Base-by-base conservation (phyloP, 2,329 filamentous ascomycete species). In the Phialocephala subalpina region DNA sequence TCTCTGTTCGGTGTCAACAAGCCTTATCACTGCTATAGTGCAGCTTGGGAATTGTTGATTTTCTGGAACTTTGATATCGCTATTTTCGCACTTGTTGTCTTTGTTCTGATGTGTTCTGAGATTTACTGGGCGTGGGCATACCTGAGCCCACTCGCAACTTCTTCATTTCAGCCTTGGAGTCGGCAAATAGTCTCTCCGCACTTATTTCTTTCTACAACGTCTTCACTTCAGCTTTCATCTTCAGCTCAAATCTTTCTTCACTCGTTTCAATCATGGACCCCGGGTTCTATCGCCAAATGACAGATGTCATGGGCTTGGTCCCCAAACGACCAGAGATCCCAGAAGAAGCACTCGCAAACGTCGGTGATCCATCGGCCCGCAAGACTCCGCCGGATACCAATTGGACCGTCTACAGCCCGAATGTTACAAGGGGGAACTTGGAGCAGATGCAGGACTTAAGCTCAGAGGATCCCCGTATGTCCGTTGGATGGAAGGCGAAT, bases 381-480 rank as follows among this genome's bases (percentile, higher is more conserved):
- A 52, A 65, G 36, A 52, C 14, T 16, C 55, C 42, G 22, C 49
- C 57, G 29, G 56, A 65, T 42, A 56, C 58, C 14, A 63, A 67
- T 55, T 72, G 71, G 69, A 73, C 67, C 1, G 69, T 70, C 20
- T 67, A 68, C 47, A 68, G 66, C 22, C 58, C 65, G 16, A 57
- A 68, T 45, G 63, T 68, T 1, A 40, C 45, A 6, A 47, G 67
- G 52, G 70, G 70, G 7, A 66, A 65, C 42, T 7, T 69, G 18
- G 57, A 62, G 18, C 60, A 14, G 27, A 52, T 47, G 16, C 58
- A 58, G 18, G n/a, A 45, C 9, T 20, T 40, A 14, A 22, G 64
- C 20, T 25, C 33, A 16, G 45, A 38, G 9, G 67, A 69, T 42
- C 57, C 57, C 2, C 52, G 65, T 25, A 60, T 29, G 58, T 53